Evolutionary conservation across 441 rosid species (phyloP), one percentile per base, ranked within the genome.

Genomic region (Raphanus hybrid): DNA sequence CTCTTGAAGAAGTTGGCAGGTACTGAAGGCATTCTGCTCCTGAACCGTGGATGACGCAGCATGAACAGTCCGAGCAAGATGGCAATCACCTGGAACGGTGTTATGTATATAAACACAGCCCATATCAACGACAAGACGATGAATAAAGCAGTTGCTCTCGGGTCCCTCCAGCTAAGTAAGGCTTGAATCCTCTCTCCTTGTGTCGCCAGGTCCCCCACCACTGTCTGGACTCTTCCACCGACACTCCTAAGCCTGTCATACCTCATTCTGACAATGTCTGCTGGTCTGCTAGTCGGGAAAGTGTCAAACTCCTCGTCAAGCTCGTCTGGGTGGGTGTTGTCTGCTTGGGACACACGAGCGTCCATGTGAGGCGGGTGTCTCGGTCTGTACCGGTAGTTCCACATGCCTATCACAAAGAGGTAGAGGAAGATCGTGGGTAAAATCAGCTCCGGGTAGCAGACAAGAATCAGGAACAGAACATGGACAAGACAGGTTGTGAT

Each of bases 1-100:
- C 94, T 88, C 85, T 88, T 88, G 90, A 90, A 90, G 89, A 88
- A 90, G 67, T 90, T 90, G 69, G 85, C 91, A 68, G 89, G 94
- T 23, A 81, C 87, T 4, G 94, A 85, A 37, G 94, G 94, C 87
- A 84, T 7, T 87, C 76, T 88, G 76, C 86, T 84, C 81, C 94
- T 80, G 83, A 90, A 87, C 75, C 90, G 82, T 0, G 94, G 94
- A 84, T 87, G 94, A 5, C 94, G 86, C 71, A 90, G 87, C 87
- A 84, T 67, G 81, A 84, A 84, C 41, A 88, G 74, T 8, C 92
- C 94, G 1, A 70, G 66, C 12, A 90, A 75, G 57, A 90, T 67
- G 0, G 90, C 92, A 59, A 88, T 79, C 52, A 90, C 88, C 72
- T 87, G 89, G 78, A 90, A 86, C 8, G 94, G 94, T 14, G 91